These are phyloP conservation scores for Coemansia sp. DNA, from an alignment of 192 early-diverging fungal species.

Conservation along the genomic window DNA sequence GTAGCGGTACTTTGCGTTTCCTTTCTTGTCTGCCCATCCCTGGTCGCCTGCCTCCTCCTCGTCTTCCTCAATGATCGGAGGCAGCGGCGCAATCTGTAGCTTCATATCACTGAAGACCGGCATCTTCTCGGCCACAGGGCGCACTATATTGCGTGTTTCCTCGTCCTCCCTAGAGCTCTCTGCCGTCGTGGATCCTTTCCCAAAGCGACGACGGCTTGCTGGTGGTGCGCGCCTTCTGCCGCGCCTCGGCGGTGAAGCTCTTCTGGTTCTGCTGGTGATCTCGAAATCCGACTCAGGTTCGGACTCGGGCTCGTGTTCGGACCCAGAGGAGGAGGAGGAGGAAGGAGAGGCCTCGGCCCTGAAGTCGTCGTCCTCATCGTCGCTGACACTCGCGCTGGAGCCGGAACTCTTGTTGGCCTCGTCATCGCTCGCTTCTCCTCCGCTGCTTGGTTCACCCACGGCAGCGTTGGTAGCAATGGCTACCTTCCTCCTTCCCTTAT, in stretches of 20 bases:
- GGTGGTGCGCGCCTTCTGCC: neutral
- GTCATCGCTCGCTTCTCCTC: neutral
- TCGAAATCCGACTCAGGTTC: neutral
- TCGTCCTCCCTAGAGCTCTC: neutral
- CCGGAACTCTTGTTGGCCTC: neutral
- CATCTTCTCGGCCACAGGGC: slow-evolving; percentile 32
- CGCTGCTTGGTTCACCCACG: neutral
- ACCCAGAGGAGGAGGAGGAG: too few relatives aligned
- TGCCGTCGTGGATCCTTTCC: too few relatives aligned
- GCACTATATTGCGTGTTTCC: neutral
- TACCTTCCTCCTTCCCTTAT: too few relatives aligned
- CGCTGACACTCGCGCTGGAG: neutral
- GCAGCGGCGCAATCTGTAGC: slow-evolving; percentile 15
- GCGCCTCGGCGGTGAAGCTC: neutral
- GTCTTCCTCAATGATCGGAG: neutral
- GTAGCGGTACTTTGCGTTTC: neutral
- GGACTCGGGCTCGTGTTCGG: neutral
- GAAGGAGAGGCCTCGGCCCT: too few relatives aligned
- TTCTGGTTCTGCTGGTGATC: neutral
- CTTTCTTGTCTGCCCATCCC: neutral
- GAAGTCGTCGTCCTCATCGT: neutral
- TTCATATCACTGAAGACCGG: slow-evolving; percentile 40
- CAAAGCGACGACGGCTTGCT: neutral
- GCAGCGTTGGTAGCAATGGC: neutral
- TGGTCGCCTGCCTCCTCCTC: neutral